Conservation (phyloP, 1,284 basidiomycete species). For the Heterobasidion occidentale region DNA sequence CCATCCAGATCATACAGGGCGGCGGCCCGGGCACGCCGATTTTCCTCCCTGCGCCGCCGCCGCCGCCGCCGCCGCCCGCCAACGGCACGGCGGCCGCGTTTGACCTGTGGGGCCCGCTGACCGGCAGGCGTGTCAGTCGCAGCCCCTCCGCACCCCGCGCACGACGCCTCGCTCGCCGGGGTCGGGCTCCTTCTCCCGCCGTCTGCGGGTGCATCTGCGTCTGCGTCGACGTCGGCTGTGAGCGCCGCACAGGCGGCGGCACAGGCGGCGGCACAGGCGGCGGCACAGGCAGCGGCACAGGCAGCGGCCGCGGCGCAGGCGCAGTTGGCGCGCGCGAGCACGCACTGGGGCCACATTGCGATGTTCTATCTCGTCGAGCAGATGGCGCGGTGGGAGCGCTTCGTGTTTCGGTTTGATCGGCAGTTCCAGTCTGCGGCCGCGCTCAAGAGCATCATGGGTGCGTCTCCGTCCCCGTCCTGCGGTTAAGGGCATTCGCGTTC, state of each 20-base stretch:
- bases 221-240: too few species aligned
- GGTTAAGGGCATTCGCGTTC: background rate
- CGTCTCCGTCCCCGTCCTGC: slow-evolving; percentile 15
- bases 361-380: slow-evolving; percentile 70
- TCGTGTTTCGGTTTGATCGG: slow-evolving; percentile 69
- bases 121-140: too few species aligned
- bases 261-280: too few species aligned
- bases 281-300: too few species aligned
- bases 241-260: too few species aligned
- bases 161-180: background rate
- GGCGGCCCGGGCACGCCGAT: slow-evolving; percentile 12
- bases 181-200: background rate
- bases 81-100: too few species aligned
- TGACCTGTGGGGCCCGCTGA: too few species aligned
- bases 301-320: too few species aligned
- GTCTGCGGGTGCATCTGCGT: too few species aligned
- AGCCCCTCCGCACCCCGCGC: too few species aligned
- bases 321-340: slow-evolving; percentile 28
- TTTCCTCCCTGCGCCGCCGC: slow-evolving; percentile 23
- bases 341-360: slow-evolving; percentile 71
- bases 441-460: slow-evolving; percentile 60
- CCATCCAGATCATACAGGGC: slow-evolving; percentile 13
- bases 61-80: too few species aligned
- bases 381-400: slow-evolving; percentile 73
- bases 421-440: slow-evolving; percentile 64